These are phyloP conservation scores for Saccharomycopsis malanga DNA, from an alignment of 805 yeast genomes.

Conservation along the genomic window DNA sequence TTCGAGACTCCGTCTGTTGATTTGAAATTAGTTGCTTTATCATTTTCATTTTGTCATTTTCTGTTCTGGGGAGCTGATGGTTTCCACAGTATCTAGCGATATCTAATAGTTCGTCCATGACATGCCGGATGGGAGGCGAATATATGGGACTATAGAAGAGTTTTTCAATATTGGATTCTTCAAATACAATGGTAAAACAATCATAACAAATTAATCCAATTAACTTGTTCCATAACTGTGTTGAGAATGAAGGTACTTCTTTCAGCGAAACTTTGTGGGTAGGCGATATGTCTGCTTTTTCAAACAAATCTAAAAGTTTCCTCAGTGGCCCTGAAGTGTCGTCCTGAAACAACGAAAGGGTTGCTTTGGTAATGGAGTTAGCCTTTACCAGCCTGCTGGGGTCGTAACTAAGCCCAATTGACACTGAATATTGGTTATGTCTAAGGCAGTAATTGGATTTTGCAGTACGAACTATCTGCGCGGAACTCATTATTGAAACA, in stretches of 20 bases:
- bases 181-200: slow-evolving; percentile 11
- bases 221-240: slow-evolving; percentile 1
- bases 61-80: neutral
- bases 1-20: neutral
- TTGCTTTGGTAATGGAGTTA: neutral
- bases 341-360: neutral
- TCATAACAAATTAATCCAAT: slow-evolving; percentile 9
- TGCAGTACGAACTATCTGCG: neutral
- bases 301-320: neutral
- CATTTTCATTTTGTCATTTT: slow-evolving; percentile 2
- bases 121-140: slow-evolving; percentile 11
- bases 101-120: slow-evolving; percentile 8
- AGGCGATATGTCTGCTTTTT: neutral
- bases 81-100: slow-evolving; percentile 3
- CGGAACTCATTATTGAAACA: neutral
- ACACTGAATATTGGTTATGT: neutral
- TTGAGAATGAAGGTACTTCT: neutral
- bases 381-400: neutral
- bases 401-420: neutral
- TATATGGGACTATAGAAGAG: slow-evolving; percentile 3
- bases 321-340: neutral
- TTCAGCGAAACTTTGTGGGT: neutral
- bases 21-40: neutral
- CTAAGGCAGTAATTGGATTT: neutral
- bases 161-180: slow-evolving; percentile 2